Conservation (phyloP, 225 moss, liverwort and hornwort genomes). For the Sphagnum tenellum region DNA sequence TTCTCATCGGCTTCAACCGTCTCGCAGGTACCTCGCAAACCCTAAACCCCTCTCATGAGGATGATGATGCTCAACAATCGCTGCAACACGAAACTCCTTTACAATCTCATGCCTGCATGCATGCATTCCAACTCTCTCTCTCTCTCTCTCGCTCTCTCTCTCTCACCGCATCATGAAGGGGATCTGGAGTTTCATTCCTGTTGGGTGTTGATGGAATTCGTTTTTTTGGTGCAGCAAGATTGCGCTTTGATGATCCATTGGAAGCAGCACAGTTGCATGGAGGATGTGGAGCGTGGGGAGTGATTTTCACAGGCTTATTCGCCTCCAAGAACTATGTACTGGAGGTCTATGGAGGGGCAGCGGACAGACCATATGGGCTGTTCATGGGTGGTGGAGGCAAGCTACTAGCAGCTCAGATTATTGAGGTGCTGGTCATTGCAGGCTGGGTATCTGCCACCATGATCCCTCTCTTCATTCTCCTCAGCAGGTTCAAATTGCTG, state of each 20-base stretch:
- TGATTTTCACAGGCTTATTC: constrained; percentile 71
- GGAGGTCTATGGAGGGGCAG: constrained; percentile 20
- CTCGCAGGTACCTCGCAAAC: constrained; percentile 22
- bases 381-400: constrained; percentile 81
- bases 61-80: no score
- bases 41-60: no score
- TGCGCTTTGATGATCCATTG: constrained; percentile 69
- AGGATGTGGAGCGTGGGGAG: constrained; percentile 82
- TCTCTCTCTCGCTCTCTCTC: not conserved
- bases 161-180: not conserved
- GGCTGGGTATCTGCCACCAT: constrained; percentile 63
- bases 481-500: constrained; percentile 37
- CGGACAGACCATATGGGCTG: constrained; percentile 39
- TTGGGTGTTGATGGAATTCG: not conserved
- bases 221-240: not conserved
- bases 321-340: constrained; percentile 46
- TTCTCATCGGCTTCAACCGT: constrained; percentile 48
- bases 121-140: not conserved
- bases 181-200: not conserved
- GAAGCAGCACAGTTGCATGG: constrained; percentile 89
- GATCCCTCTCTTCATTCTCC: constrained; percentile 46
- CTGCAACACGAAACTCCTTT: no score
- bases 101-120: no score
- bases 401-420: constrained; percentile 64
- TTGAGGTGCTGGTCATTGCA: constrained; percentile 53